Evolutionary conservation across 352 stramenopile genomes (phyloP).

Genomic region (Phytophthora kernoviae): DNA sequence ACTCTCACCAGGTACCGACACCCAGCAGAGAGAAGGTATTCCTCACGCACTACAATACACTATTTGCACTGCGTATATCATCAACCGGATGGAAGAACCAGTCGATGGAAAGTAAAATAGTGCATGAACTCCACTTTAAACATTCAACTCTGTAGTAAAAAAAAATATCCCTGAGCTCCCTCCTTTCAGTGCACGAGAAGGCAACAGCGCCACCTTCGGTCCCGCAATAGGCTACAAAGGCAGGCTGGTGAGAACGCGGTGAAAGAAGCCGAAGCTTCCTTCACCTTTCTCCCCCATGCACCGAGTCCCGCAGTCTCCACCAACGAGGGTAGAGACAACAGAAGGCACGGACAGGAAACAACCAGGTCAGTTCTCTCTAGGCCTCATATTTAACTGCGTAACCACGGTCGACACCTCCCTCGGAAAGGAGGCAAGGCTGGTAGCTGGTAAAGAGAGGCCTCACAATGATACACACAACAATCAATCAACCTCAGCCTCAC

Average conservation of each 20-base stretch:
- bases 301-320: conserved; percentile 22
- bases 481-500: background rate
- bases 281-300: conserved; percentile 38
- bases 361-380: conserved; percentile 44
- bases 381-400: conserved; percentile 84
- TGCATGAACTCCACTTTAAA: conserved; percentile 33
- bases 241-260: conserved; percentile 37
- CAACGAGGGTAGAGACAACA: conserved; percentile 12
- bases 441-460: conserved; percentile 76
- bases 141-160: conserved; percentile 1
- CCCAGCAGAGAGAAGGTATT: conserved; percentile 24
- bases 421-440: conserved; percentile 37
- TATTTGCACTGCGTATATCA: conserved; percentile 89
- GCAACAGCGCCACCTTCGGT: conserved; percentile 32
- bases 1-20: conserved; percentile 20
- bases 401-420: conserved; percentile 29
- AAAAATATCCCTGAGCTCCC: conserved; percentile 41
- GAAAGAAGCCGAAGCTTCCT: conserved; percentile 17
- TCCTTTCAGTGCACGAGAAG: conserved; percentile 51
- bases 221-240: conserved; percentile 54
- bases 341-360: conserved; percentile 36
- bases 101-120: conserved; percentile 80
- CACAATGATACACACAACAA: conserved; percentile 5
- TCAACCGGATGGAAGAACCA: conserved; percentile 48
- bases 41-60: conserved; percentile 45